Evolutionary conservation across 2,329 filamentous ascomycete genomes (phyloP), one percentile per base, ranked within the genome.

Genomic region (Penicillium sp.): DNA sequence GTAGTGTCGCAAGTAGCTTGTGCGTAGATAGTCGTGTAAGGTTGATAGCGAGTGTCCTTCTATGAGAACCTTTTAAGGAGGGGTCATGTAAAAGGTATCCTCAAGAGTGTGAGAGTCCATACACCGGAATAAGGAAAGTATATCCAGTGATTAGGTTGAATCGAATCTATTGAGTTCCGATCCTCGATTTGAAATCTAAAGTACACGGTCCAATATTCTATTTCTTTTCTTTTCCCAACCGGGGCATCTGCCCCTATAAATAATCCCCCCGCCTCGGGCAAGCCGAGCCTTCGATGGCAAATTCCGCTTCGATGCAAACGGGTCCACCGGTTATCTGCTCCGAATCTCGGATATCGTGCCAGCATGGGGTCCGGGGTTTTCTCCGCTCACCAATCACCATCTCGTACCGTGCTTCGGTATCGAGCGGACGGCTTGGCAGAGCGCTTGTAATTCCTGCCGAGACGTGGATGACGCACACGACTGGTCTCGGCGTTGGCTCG

Each of bases 41-140:
- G n/a, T 16, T n/a, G 42, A 4, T 33, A 20, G n/a, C 4, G 30
- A 22, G 33, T 40, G 41, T 57, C 53, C 50, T 55, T 55, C 50
- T 56, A 51, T 54, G 45, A 50, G 53, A 46, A 13, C 11, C 35
- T 46, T 64, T 10, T 64, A 69, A 51, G 66, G 65, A 42, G 67
- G 66, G 49, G 61, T 59, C 66, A 68, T 67, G 52, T 67, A 67
- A 54, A 66, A 65, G 30, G 57, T 67, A 57, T 69, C 61, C 48
- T 66, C 54, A 40, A 65, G 49, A 50, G 57, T 63, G 55, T 67
- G 62, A 25, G 60, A 69, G 65, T 68, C 63, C 66, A 69, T 69
- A 57, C 61, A 68, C 59, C n/a, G 43, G 51, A 41, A 14, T 36
- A 22, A 42, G 45, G 33, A 44, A 42, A 38, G 35, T 38, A 38